Evolutionary conservation across 768 basidiomycete genomes (phyloP), one percentile per base, ranked within the genome.

Genomic region (Hemileccinum rubropunctum): DNA sequence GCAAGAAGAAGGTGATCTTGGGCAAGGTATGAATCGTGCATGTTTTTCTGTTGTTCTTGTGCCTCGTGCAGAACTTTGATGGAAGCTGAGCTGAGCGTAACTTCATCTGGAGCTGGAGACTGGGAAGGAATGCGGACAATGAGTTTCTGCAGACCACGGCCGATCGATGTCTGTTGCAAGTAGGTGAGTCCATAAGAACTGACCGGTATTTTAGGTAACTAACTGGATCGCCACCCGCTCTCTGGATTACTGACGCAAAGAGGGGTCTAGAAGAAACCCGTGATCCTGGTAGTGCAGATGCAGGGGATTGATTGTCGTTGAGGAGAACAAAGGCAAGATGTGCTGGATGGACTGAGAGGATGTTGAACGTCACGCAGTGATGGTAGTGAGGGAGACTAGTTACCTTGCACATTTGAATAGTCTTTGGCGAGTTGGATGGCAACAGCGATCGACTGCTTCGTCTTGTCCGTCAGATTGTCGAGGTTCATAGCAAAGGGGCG

Each of bases 1-100:
- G 91, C 92, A 21, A 93, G 82, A 23, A 98, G 76, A 42, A 98
- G 70, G 64, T 97, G 94, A 54, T 98, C 93, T 67, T 95, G 89
- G 0, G 94, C 93, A 51, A 98, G 86, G 68, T 91, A 97, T 2
- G 86, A 86, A 66, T 95, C 93, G 62, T 88, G 86, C 85, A 87
- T 88, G 6, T 75, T 86, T 74, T 91, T 92, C 63, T 88, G 87
- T 21, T 89, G 70, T 12, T 73, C 78, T 53, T 88, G 84, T 0
- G 92, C 91, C 53, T 88, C 86, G 11, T 83, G 79, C 28, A 95
- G 69, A 37, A 91, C 77, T 60, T 84, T 81, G 51, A 79, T 60
- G 5, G 79, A 61, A 9, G 79, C 70, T 2, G 79, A 70, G 27
- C 83, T 80, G 44, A 91, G 66, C 2, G 83, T 73, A 5, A 83